Evolutionary conservation across 495 filamentous ascomycete genomes (phyloP), one percentile per base, ranked within the genome.

Genomic region (Immersiella caudata): DNA sequence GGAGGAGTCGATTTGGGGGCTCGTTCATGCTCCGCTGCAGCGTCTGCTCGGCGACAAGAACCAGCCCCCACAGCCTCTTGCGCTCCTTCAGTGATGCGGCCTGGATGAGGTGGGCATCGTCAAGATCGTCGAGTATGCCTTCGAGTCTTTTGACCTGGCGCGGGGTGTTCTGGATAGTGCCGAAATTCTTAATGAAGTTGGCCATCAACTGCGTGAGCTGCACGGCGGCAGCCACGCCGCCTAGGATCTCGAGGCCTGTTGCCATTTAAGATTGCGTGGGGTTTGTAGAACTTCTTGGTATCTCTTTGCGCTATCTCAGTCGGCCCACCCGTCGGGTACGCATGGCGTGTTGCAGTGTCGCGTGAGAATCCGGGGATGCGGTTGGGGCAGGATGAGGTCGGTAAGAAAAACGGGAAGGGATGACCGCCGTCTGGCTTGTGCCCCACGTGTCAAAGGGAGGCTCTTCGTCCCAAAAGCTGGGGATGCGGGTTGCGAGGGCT

Each of bases 91-190:
- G 24, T 6, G 35, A 25, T 51, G 60, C 60, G 8, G 36, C 24
- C 12, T 52, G n/a, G 36, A 63, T 52, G 21, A 63, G 49, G 22
- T 52, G 40, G 21, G 16, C 49, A 54, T 63, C 60, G 46, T 52
- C 50, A 3, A 63, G 60, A 21, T 63, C 60, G 9, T 63, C 60
- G 1, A 63, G 35, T 4, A 63, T 27, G n/a, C 60, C 35, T 46
- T 63, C 60, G 14, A 63, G 60, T 52, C 60, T 24, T 20, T 63
- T 63, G 60, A 63, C 40, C 60, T 63, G 60, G 8, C 60, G 60
- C 6, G 60, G 60, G 40, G 60, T 49, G 49, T 63, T 63, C n/a
- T 63, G 60, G 40, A 40, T 35, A 9, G 60, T 63, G 24, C 60
- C 60, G 29, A 63, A 63, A 40, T 63, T 63, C 24, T 27, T 29